Evolutionary conservation across 2,329 filamentous ascomycete genomes (phyloP), one percentile per base, ranked within the genome.

Genomic region (Fusarium sp.): DNA sequence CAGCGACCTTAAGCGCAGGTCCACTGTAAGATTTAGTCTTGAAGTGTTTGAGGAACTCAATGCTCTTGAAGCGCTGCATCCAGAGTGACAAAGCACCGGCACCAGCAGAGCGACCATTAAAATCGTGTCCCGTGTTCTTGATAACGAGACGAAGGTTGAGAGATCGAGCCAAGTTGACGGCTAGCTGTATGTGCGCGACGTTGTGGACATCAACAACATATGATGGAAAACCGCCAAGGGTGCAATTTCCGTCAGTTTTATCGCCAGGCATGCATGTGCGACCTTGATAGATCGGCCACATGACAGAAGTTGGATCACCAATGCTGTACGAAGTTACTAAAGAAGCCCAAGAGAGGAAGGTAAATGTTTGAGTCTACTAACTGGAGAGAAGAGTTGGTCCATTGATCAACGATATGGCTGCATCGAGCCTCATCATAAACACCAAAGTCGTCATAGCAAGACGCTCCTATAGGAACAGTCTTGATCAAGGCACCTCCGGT

Each of bases 61-160:
- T 74, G 23, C 81, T 77, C 71, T 87, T 84, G 55, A 89, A 81
- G 62, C 82, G 76, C 60, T 88, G 86, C 10, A 83, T 88, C 83
- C 88, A 89, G 52, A 89, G 78, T 6, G 83, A 81, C 5, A 89
- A 74, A 0, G 85, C 81, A 2, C 88, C 88, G 23, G 83, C 84
- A n/a, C 88, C 89, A 0, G 86, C 86, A 16, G 68, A 71, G 2
- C 84, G 87, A 34, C 88, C 89, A 6, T 78, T 76, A 70, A 83
- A 84, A 63, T 84, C 82, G 65, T 85, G 84, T 34, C 83, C 83
- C 0, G 83, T 86, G 75, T 85, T 77, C 55, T 74, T 85, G 56
- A 85, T 77, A 8, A 84, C 80, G 16, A 85, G 71, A 4, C 83
- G 81, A 10, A 85, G 68, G 61, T 84, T 82, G 9, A 77, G 71